These are phyloP conservation scores for Stevia rebaudiana DNA, from an alignment of 140 eudicot genomes.

Conservation along the genomic window DNA sequence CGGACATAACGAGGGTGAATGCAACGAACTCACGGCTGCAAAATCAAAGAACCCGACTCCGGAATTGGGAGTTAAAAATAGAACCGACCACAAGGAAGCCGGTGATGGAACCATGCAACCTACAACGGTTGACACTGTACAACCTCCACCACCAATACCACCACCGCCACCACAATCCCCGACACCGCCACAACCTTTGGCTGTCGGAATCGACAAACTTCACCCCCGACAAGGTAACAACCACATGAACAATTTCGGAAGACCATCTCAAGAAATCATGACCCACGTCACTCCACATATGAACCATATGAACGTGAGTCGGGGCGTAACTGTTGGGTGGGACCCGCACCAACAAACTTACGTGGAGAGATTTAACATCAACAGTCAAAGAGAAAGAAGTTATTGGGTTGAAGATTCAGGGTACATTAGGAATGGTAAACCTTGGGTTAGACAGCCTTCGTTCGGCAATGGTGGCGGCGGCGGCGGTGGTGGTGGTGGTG, in stretches of 20 bases:
- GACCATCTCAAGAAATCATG: slow-evolving; percentile 35
- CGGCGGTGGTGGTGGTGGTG: slow-evolving; percentile 14
- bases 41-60: slow-evolving; percentile 11
- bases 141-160: slow-evolving; percentile 10
- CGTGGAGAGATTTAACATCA: slow-evolving; percentile 34
- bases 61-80: slow-evolving; percentile 2
- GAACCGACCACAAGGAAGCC: slow-evolving; percentile 11
- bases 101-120: slow-evolving; percentile 2
- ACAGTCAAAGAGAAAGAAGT: slow-evolving; percentile 39
- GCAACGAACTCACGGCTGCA: slow-evolving; percentile 18
- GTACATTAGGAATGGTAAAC: slow-evolving; percentile 30
- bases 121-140: neutral
- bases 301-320: slow-evolving; percentile 5
- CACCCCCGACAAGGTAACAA: slow-evolving; percentile 11
- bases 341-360: slow-evolving; percentile 32
- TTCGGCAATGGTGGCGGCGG: slow-evolving; percentile 24
- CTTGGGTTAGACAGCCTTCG: slow-evolving; percentile 39
- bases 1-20: slow-evolving; percentile 21
- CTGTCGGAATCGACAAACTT: slow-evolving; percentile 2
- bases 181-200: neutral
- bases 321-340: slow-evolving; percentile 12
- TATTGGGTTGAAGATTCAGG: slow-evolving; percentile 30
- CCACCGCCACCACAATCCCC: slow-evolving; percentile 5
- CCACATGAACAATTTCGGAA: slow-evolving; percentile 16
- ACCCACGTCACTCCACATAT: slow-evolving; percentile 16